Percentiles rank a stretch among this genome's conserved stretches.
Evolutionary conservation across 163 green algal genomes (phyloP).

Genomic region (Chlamydomonas reinhardtii): DNA sequence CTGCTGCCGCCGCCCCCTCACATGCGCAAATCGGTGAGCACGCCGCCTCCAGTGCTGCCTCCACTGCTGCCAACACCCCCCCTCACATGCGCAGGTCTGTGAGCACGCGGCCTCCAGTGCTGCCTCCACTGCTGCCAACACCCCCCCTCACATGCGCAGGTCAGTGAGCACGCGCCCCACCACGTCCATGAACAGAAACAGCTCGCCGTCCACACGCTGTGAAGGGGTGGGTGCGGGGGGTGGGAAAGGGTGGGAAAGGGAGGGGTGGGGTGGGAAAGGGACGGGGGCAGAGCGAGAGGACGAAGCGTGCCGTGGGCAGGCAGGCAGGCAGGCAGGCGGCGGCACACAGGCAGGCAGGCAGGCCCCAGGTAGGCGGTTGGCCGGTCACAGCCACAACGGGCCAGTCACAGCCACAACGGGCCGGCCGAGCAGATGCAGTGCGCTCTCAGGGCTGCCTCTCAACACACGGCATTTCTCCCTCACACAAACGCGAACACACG

Average conservation of each 20-base stretch:
- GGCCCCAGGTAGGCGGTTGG: no score
- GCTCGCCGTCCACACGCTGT: constrained; percentile 74
- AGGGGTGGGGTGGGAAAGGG: background rate
- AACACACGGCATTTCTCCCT: no score
- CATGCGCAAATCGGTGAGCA: no score
- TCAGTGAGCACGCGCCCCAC: constrained; percentile 74
- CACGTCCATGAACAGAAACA: constrained; percentile 86
- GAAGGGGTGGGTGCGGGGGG: background rate
- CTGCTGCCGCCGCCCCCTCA: background rate
- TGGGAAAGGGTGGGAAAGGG: background rate
- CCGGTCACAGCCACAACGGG: no score
- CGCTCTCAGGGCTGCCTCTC: no score
- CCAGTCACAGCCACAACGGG: no score
- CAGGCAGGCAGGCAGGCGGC: no score
- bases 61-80: background rate
- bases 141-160: constrained; percentile 49
- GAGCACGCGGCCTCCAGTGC: constrained; percentile 75
- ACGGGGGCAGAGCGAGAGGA: background rate
- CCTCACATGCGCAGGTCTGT: constrained; percentile 61
- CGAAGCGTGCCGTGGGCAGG: no score
- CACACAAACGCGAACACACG: no score
- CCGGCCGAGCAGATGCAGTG: no score
- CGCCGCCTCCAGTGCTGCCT: no score
- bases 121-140: background rate
- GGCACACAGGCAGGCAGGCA: no score